A percentile compares a stretch with the other conserved stretches of the same genome.
These are phyloP conservation scores for Byssoonygena ceratinophila DNA, from an alignment of 2,329 filamentous ascomycete species.

Conservation along the genomic window DNA sequence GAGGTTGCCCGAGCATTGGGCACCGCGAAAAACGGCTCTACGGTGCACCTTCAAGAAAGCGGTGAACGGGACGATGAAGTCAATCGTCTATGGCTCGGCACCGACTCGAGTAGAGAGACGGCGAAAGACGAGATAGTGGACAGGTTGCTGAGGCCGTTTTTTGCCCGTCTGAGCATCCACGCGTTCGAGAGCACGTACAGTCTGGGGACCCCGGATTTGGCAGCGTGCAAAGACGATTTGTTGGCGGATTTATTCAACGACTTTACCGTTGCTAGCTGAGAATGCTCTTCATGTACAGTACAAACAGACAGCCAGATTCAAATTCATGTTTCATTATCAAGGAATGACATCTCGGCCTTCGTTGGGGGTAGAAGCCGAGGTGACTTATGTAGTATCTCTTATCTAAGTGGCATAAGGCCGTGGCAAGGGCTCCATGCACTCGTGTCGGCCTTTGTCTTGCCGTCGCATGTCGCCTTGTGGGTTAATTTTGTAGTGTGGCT, in stretches of 20 bases:
- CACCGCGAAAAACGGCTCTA: slow-evolving; percentile 25
- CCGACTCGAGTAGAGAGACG: slow-evolving; percentile 43
- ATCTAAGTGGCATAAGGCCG: not conserved
- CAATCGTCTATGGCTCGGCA: slow-evolving; percentile 35
- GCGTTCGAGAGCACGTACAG: slow-evolving; percentile 88
- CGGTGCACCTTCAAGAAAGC: slow-evolving; percentile 17
- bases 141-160: slow-evolving; percentile 74
- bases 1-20: slow-evolving; percentile 70
- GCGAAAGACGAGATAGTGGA: slow-evolving; percentile 55
- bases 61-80: slow-evolving; percentile 22
- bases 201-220: slow-evolving; percentile 59
- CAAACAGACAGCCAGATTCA: no score
- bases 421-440: not conserved
- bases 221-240: slow-evolving; percentile 53
- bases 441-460: not conserved
- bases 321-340: not conserved
- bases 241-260: slow-evolving; percentile 73
- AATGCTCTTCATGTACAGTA: not conserved
- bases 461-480: not conserved
- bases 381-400: not conserved
- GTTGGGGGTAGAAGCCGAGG: not conserved
- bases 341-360: not conserved
- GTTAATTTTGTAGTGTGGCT: not conserved
- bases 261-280: slow-evolving; percentile 43
- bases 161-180: slow-evolving; percentile 82